phyloP scores from a whole-genome alignment of 495 filamentous ascomycete species.

The Xanthoparmelia taractica region DNA sequence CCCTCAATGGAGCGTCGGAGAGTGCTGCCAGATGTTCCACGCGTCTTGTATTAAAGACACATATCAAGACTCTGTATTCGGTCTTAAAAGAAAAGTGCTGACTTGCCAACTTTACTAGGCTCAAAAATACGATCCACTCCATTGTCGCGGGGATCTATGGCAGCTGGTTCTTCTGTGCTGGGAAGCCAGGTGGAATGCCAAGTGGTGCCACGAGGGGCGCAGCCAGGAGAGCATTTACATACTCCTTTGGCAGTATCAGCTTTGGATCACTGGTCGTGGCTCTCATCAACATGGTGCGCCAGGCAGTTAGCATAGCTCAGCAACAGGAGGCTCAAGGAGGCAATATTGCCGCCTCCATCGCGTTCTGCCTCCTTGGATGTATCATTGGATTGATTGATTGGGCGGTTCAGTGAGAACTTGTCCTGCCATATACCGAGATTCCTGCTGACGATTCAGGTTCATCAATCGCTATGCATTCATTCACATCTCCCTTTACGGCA shows the following conservation, averaged over 20 bases:
- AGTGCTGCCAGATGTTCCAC: not conserved
- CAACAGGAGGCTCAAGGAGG: slow-evolving; percentile 56
- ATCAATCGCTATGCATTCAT: slow-evolving; percentile 78
- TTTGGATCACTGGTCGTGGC: slow-evolving; percentile 79
- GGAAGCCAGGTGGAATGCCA: slow-evolving; percentile 57
- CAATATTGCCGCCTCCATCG: slow-evolving; percentile 56
- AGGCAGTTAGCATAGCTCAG: slow-evolving; percentile 66
- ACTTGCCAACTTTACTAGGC: not conserved
- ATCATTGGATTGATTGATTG: slow-evolving; percentile 74
- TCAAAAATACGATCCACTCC: slow-evolving; percentile 87
- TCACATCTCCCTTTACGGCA: slow-evolving; percentile 87
- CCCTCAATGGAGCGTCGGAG: not conserved
- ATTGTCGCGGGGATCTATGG: slow-evolving; percentile 85
- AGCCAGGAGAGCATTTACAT: slow-evolving; percentile 55
- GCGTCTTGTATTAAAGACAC: not conserved
- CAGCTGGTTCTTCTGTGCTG: slow-evolving; percentile 79
- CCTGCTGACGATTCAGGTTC: slow-evolving; percentile 23
- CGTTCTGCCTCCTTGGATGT: slow-evolving; percentile 66
- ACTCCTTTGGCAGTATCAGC: slow-evolving; percentile 85
- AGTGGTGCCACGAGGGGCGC: slow-evolving; percentile 65
- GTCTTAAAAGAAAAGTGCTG: not conserved
- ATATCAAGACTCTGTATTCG: not conserved
- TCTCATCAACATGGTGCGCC: slow-evolving; percentile 75
- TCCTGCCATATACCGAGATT: not conserved
- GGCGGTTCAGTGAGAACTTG: slow-evolving; percentile 64